Base-by-base conservation (phyloP, 2,329 filamentous ascomycete species). In the Fusarium brachygibbosum region DNA sequence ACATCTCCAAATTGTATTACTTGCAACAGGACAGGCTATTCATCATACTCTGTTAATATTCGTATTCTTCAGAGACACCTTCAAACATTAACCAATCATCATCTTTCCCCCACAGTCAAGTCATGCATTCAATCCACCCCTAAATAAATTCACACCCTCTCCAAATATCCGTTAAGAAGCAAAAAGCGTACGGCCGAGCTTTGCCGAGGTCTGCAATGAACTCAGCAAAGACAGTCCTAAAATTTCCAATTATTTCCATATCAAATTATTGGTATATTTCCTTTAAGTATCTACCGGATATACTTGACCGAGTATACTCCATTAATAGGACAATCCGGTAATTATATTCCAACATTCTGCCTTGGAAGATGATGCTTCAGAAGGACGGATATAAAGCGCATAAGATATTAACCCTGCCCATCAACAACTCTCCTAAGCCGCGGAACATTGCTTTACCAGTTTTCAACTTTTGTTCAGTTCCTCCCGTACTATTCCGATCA, bases 181-280 rank as follows among this genome's bases (percentile, higher is more conserved):
- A 63, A 58, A 25, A 67, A 62, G 54, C 56, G 66, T 64, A 63
- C 63, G 67, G 29, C 67, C 67, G 67, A 69, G 35, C 21, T 68
- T 69, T 69, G 62, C 67, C 67, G 67, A 69, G 67, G 67, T 69
- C 41, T 69, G 51, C 13, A 21, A 7, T 40, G 54, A 48, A 45
- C 11, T 66, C 54, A 65, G 19, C 42, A 5, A 5, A 34, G 31
- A 17, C 28, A 64, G 25, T 51, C n/a, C 52, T 41, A 4, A 17
- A 34, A 46, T 52, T 62, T 38, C 23, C 31, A 61, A 32, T 58
- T 44, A 41, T 51, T 56, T 14, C 31, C 7, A 19, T 46, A 31
- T n/a, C 21, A 19, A 40, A 38, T 25, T 21, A 28, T 38, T 1
- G 1, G 13, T 21, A 8, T 40, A 13, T 17, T 9, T 13, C 3